phyloP scores from a whole-genome alignment of 805 yeast genomes.

The Starmerella bombicola region DNA sequence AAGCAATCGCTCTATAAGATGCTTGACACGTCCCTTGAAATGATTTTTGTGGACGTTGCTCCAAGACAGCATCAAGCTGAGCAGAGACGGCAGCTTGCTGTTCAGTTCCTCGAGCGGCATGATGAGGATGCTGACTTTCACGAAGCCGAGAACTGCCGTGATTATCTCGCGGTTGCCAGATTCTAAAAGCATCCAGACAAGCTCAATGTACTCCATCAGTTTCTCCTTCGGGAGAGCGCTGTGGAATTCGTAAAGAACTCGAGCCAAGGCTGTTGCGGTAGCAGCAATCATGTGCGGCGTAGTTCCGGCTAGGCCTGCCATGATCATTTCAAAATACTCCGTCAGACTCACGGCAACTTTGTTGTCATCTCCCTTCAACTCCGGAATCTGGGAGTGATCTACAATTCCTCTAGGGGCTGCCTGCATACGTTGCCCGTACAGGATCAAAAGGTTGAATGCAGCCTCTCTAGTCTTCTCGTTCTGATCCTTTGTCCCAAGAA shows the following conservation, averaged over 20 bases:
- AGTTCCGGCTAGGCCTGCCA: conserved; percentile 92
- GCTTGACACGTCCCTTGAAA: conserved; percentile 85
- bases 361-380: conserved; percentile 47
- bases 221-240: conserved; percentile 46
- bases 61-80: conserved; percentile 73
- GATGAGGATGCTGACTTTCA: conserved; percentile 73
- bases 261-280: conserved; percentile 79
- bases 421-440: conserved; percentile 69
- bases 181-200: conserved; percentile 80
- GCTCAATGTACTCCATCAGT: conserved; percentile 63
- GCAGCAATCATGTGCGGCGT: conserved; percentile 95
- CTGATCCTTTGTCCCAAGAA: conserved; percentile 78
- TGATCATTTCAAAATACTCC: conserved; percentile 82
- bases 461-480: conserved; percentile 83
- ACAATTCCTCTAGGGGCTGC: conserved; percentile 43
- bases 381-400: conserved; percentile 52
- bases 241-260: conserved; percentile 77
- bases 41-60: conserved; percentile 94
- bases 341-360: conserved; percentile 54
- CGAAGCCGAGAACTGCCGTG: conserved; percentile 86
- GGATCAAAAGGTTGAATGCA: conserved; percentile 61
- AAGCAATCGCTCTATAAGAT: conserved; percentile 78
- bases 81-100: conserved; percentile 50
- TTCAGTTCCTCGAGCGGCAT: conserved; percentile 67
- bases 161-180: conserved; percentile 89